These are phyloP conservation scores for Plasmodium reichenowi DNA, from an alignment of 169 alveolate species.

Conservation along the genomic window DNA sequence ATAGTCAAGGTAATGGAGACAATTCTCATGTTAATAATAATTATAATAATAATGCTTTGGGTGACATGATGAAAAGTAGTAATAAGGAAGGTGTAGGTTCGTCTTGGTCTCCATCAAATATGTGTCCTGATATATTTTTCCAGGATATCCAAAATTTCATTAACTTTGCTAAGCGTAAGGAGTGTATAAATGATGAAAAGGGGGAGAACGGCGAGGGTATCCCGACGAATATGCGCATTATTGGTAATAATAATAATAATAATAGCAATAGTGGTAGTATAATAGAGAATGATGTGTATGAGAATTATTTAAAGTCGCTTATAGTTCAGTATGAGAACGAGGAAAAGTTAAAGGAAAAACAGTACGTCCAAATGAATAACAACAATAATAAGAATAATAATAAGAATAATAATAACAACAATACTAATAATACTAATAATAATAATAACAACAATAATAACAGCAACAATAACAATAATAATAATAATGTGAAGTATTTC, in stretches of 20 bases:
- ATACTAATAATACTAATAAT: neutral
- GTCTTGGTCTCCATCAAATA: neutral
- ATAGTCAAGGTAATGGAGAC: slow-evolving; percentile 6
- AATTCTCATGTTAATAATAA: neutral
- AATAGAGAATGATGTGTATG: slow-evolving; percentile 8
- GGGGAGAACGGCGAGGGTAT: neutral
- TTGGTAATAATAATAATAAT: neutral
- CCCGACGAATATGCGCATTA: neutral
- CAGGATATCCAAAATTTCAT: slow-evolving; percentile 59
- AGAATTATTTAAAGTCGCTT: slow-evolving; percentile 28
- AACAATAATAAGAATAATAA: neutral
- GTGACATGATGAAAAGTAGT: neutral
- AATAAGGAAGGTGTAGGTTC: neutral
- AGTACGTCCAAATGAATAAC: neutral
- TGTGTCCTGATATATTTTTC: slow-evolving; percentile 24
- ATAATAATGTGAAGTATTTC: neutral
- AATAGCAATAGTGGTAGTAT: neutral
- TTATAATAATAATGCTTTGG: neutral
- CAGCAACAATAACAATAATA: neutral
- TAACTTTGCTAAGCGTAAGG: slow-evolving; percentile 48
- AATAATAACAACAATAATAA: neutral
- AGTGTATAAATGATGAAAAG: neutral
- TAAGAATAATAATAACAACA: neutral
- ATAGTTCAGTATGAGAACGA: slow-evolving; percentile 72
- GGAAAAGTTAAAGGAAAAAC: slow-evolving; percentile 10